Conservation (phyloP, 129 eudicot species). For the Rutidosis leptorrhynchoides region DNA sequence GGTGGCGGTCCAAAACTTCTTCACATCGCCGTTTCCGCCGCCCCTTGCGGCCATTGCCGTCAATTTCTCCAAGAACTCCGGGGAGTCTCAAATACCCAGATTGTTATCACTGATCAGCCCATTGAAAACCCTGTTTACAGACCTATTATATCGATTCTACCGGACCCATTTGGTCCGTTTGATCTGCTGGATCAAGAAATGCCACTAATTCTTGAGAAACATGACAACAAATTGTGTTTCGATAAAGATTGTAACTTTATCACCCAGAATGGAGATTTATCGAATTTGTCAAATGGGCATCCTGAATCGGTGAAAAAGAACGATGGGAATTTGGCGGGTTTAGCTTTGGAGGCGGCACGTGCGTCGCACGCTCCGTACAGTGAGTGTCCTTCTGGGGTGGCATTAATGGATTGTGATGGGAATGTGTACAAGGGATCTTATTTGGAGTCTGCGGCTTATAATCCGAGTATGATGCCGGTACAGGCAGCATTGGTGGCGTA, state of each 20-base stretch:
- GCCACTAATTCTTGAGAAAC: slow-evolving; percentile 71
- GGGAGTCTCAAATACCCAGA: slow-evolving; percentile 40
- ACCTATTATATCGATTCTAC: slow-evolving; percentile 41
- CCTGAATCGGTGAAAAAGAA: slow-evolving; percentile 19
- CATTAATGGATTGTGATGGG: slow-evolving; percentile 72
- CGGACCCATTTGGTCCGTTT: slow-evolving; percentile 77
- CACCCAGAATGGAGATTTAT: not conserved
- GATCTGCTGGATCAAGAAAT: slow-evolving; percentile 57
- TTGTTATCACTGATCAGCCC: slow-evolving; percentile 37
- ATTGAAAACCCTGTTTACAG: slow-evolving; percentile 26
- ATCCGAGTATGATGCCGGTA: slow-evolving; percentile 85
- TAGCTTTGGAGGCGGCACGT: slow-evolving; percentile 68
- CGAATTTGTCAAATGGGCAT: slow-evolving; percentile 35
- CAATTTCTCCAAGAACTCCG: slow-evolving; percentile 90
- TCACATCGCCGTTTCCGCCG: slow-evolving; percentile 69
- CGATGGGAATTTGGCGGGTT: slow-evolving; percentile 27
- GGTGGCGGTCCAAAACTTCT: slow-evolving; percentile 46
- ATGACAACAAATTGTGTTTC: slow-evolving; percentile 39
- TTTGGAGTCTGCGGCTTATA: slow-evolving; percentile 83
- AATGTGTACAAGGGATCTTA: slow-evolving; percentile 63
- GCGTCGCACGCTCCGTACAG: slow-evolving; percentile 83
- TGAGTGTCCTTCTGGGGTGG: slow-evolving; percentile 83
- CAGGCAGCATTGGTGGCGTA: slow-evolving; percentile 93
- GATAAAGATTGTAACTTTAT: not conserved
- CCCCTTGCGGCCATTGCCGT: slow-evolving; percentile 99